Percentiles rank a stretch among this genome's conserved stretches.
Evolutionary conservation across 1,284 basidiomycete genomes (phyloP).

Genomic region (Boletus subluridellus): DNA sequence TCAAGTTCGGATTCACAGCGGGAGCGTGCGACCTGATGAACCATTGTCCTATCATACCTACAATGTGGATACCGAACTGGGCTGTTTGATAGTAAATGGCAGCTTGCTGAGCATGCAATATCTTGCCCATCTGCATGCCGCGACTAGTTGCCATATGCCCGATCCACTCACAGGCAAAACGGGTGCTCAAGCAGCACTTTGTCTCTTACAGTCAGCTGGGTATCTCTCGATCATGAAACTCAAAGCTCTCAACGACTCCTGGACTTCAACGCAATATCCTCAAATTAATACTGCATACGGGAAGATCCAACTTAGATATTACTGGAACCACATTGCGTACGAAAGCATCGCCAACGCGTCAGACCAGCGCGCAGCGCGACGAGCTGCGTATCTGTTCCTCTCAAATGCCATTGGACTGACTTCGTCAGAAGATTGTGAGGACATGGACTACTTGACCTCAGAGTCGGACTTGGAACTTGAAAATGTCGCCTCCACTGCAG

Average conservation of each 20-base stretch:
- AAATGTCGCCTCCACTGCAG: not conserved
- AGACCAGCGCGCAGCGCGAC: not conserved
- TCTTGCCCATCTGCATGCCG: constrained; percentile 15
- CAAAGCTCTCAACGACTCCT: not conserved
- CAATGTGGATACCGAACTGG: no score
- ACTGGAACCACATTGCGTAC: no score
- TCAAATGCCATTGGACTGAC: no score
- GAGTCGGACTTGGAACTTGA: not conserved
- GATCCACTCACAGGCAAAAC: constrained; percentile 45
- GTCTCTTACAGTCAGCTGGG: constrained; percentile 34
- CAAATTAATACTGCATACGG: not conserved
- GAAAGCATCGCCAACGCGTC: no score
- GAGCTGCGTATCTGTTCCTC: constrained; percentile 1
- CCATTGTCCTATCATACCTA: constrained; percentile 5
- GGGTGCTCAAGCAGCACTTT: constrained; percentile 44
- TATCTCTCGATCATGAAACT: constrained; percentile 40
- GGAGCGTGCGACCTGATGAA: no score
- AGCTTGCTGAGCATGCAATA: no score
- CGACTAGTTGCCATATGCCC: constrained; percentile 37
- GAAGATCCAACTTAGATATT: not conserved
- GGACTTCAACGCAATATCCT: not conserved
- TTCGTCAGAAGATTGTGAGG: no score
- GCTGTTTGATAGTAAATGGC: no score
- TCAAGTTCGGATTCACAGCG: not conserved
- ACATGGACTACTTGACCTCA: no score